Conservation (phyloP, 345 rosid species). For the Chamaenerion angustifolium region DNA sequence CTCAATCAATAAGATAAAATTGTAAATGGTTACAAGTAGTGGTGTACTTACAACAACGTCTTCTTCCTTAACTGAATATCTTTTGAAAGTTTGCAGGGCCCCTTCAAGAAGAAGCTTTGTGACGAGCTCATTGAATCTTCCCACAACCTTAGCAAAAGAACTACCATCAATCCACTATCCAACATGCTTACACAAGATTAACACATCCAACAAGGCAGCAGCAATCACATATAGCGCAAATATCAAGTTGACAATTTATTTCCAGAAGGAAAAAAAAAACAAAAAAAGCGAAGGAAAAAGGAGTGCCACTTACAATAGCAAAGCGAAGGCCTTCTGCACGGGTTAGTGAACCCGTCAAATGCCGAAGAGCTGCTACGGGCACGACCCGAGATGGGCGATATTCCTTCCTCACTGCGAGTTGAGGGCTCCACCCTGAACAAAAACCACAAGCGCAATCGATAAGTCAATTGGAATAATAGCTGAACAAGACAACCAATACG, state of each 20-base stretch:
- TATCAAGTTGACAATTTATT: too few species aligned
- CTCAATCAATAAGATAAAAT: neutral
- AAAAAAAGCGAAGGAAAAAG: too few species aligned
- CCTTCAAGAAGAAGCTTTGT: conserved; percentile 76
- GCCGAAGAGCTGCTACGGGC: conserved; percentile 45
- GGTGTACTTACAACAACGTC: conserved; percentile 43
- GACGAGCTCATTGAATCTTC: conserved; percentile 86
- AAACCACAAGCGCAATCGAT: conserved; percentile 1
- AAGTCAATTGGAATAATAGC: too few species aligned
- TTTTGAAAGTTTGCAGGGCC: conserved; percentile 73
- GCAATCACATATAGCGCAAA: too few species aligned
- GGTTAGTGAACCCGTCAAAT: conserved; percentile 54
- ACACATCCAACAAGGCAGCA: too few species aligned
- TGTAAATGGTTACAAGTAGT: neutral
- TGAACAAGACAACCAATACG: too few species aligned
- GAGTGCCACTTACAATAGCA: conserved; percentile 46
- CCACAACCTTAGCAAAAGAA: conserved; percentile 45
- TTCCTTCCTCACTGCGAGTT: conserved; percentile 19
- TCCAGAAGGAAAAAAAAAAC: too few species aligned
- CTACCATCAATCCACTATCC: too few species aligned
- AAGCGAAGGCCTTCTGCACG: conserved; percentile 66
- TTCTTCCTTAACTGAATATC: conserved; percentile 69
- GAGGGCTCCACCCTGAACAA: conserved; percentile 17
- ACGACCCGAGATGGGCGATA: conserved; percentile 18
- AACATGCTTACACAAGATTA: too few species aligned